Conservation (phyloP, 805 yeast genomes). For the Scheffersomyces coipomensis region DNA sequence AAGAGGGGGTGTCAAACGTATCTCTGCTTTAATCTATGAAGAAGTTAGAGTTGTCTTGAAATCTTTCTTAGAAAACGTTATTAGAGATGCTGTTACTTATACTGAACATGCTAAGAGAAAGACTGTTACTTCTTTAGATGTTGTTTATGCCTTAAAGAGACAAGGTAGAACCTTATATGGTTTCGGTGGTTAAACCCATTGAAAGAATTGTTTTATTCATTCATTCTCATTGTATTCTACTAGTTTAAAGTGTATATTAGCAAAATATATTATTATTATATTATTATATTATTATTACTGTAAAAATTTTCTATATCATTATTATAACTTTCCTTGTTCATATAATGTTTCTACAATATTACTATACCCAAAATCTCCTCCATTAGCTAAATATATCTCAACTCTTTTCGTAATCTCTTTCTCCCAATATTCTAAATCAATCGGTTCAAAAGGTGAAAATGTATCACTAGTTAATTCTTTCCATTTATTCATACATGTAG, state of each 20-base stretch:
- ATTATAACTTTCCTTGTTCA: not conserved
- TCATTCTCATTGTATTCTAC: too few species aligned
- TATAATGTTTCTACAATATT: not conserved
- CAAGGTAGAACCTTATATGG: slow-evolving; percentile 99
- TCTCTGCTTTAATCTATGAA: slow-evolving; percentile 97
- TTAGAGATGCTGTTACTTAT: slow-evolving; percentile 99
- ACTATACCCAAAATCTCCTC: slow-evolving; percentile 18
- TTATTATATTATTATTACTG: too few species aligned
- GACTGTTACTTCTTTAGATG: slow-evolving; percentile 42
- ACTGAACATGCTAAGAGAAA: slow-evolving; percentile 99
- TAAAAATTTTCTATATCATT: too few species aligned
- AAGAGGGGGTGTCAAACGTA: slow-evolving; percentile 99
- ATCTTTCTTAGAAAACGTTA: slow-evolving; percentile 93
- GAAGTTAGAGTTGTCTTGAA: slow-evolving; percentile 97
- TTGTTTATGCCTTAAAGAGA: slow-evolving; percentile 56
- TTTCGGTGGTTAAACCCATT: slow-evolving; percentile 99
- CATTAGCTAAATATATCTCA: slow-evolving; percentile 16
- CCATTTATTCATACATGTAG: slow-evolving; percentile 56
- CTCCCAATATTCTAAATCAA: slow-evolving; percentile 26
- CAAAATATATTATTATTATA: too few species aligned
- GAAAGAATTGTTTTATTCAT: too few species aligned
- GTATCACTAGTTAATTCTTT: slow-evolving; percentile 34
- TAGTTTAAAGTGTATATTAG: too few species aligned
- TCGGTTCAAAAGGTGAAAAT: slow-evolving; percentile 14
- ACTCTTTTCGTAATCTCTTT: slow-evolving; percentile 16